Percentiles rank a stretch among this genome's conserved stretches.
phyloP scores from a whole-genome alignment of 179 eudicot genomes.

The Patellifolia procumbens region DNA sequence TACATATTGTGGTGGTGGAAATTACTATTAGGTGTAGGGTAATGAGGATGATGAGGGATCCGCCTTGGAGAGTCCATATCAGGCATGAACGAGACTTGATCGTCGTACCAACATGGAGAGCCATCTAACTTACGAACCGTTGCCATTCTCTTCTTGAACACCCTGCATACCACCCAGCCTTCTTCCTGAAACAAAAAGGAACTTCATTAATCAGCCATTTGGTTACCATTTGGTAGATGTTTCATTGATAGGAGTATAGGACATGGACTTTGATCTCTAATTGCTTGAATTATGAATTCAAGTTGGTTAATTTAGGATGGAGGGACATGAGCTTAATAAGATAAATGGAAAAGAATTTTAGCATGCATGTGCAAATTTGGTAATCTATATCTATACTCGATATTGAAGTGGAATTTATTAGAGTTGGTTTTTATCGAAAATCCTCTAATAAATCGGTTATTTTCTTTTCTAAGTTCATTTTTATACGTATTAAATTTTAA shows the following conservation, averaged over 20 bases:
- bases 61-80: conserved; percentile 58
- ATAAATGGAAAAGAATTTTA: too few relatives aligned
- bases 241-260: background rate
- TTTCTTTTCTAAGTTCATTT: too few relatives aligned
- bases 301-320: too few relatives aligned
- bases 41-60: conserved; percentile 39
- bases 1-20: conserved; percentile 38
- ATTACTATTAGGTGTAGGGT: conserved; percentile 29
- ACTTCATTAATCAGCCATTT: background rate
- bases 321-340: too few relatives aligned
- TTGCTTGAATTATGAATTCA: too few relatives aligned
- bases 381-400: too few relatives aligned
- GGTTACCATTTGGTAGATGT: too few relatives aligned
- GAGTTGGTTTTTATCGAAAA: too few relatives aligned
- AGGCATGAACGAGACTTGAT: conserved; percentile 68
- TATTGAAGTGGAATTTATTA: too few relatives aligned
- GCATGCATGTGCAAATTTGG: too few relatives aligned
- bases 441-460: too few relatives aligned
- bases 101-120: conserved; percentile 69
- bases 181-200: conserved; percentile 58
- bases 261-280: background rate
- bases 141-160: conserved; percentile 72
- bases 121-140: conserved; percentile 55
- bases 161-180: conserved; percentile 95
- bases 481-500: too few relatives aligned